Evolutionary conservation across 1,284 basidiomycete genomes (phyloP).

Genomic region (Cutaneotrichosporon spelunceum): DNA sequence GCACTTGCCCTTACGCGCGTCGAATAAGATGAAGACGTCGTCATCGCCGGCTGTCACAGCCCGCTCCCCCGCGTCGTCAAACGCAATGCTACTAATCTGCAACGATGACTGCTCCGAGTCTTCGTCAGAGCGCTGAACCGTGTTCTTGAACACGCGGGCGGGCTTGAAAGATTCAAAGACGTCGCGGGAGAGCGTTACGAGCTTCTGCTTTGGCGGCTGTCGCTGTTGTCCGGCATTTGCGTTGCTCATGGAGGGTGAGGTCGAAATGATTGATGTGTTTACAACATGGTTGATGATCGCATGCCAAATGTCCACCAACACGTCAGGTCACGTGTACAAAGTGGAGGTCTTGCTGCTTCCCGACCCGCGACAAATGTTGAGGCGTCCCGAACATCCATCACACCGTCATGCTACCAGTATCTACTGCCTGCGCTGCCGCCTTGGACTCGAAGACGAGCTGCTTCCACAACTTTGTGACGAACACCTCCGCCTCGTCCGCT

Average conservation of each 20-base stretch:
- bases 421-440: slow-evolving; percentile 9
- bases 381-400: slow-evolving; percentile 1
- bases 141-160: slow-evolving; percentile 78
- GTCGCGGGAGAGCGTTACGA: background rate
- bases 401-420: slow-evolving; percentile 15
- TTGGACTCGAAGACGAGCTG: slow-evolving; percentile 73
- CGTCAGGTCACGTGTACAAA: background rate
- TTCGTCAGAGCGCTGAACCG: slow-evolving; percentile 47
- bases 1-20: slow-evolving; percentile 84
- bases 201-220: background rate
- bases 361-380: too few relatives aligned
- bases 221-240: background rate
- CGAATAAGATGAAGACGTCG: slow-evolving; percentile 86
- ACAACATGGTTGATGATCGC: background rate
- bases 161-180: slow-evolving; percentile 52
- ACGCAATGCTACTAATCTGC: slow-evolving; percentile 75
- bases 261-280: background rate
- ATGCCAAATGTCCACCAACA: background rate
- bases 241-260: background rate
- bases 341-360: background rate
- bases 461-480: slow-evolving; percentile 73
- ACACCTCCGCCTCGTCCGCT: slow-evolving; percentile 76
- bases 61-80: slow-evolving; percentile 84
- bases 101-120: slow-evolving; percentile 40
- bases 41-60: slow-evolving; percentile 88